phyloP scores from a whole-genome alignment of 371 early-diverging fungal genomes.

The Zychaea mexicana region DNA sequence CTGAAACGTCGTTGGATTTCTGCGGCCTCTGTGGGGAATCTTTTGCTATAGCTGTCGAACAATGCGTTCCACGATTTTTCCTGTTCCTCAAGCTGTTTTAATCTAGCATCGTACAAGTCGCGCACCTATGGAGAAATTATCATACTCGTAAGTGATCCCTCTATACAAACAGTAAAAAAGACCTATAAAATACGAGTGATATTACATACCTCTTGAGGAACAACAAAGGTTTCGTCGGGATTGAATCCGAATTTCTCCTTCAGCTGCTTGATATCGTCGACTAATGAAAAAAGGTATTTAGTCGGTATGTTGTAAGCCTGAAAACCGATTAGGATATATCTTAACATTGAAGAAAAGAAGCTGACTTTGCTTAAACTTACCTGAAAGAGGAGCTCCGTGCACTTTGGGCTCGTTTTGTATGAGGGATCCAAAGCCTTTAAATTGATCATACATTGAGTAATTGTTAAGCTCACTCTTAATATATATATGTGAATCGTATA shows the following conservation, averaged over 20 bases:
- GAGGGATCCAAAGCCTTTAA: slow-evolving; percentile 33
- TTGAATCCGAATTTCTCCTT: slow-evolving; percentile 89
- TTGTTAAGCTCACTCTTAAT: too few species aligned
- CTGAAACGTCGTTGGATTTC: slow-evolving; percentile 81
- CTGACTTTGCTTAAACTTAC: slow-evolving; percentile 25
- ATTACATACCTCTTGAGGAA: slow-evolving; percentile 64
- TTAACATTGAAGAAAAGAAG: too few species aligned
- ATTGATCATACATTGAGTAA: too few species aligned
- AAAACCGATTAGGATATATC: too few species aligned
- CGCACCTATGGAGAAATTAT: slow-evolving; percentile 64
- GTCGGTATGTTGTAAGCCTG: too few species aligned
- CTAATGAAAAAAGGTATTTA: slow-evolving; percentile 36
- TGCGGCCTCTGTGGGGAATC: slow-evolving; percentile 68
- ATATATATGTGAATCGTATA: too few species aligned
- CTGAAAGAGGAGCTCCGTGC: slow-evolving; percentile 89
- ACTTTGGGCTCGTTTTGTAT: slow-evolving; percentile 90
- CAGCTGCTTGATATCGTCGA: slow-evolving; percentile 86
- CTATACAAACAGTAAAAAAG: background rate
- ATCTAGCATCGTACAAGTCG: slow-evolving; percentile 53
- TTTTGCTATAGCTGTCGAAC: slow-evolving; percentile 63
- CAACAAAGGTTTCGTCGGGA: slow-evolving; percentile 74
- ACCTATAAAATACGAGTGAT: background rate
- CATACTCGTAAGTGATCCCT: slow-evolving; percentile 47
- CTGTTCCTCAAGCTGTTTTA: slow-evolving; percentile 18
- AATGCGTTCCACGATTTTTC: slow-evolving; percentile 80